Conservation (phyloP, 768 basidiomycete genomes). For the Calvatia gigantea region DNA sequence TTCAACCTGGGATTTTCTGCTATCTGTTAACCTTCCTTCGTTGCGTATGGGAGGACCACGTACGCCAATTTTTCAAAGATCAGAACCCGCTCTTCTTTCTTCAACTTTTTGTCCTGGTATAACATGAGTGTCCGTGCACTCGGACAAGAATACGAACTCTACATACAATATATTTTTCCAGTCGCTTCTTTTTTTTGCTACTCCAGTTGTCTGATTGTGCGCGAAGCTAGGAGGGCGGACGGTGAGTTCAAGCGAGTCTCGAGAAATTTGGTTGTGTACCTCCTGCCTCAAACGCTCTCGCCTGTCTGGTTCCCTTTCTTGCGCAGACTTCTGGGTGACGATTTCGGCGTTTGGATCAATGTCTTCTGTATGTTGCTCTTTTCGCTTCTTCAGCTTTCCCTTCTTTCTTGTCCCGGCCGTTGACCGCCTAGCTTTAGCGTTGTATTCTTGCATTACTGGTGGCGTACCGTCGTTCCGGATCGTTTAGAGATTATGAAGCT, state of each 20-base stretch:
- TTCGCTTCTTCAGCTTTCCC: conserved; percentile 39
- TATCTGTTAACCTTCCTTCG: neutral
- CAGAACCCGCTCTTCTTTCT: conserved; percentile 77
- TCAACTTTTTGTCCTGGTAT: conserved; percentile 82
- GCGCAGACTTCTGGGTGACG: conserved; percentile 52
- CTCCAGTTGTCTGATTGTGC: conserved; percentile 69
- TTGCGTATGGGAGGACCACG: conserved; percentile 22
- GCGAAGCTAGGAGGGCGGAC: conserved; percentile 31
- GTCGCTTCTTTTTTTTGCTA: conserved; percentile 80
- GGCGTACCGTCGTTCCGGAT: conserved; percentile 3
- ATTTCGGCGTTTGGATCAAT: conserved; percentile 60
- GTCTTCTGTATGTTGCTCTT: conserved; percentile 17
- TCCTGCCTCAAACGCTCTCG: conserved; percentile 60
- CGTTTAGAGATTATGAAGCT: neutral
- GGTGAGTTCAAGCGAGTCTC: neutral
- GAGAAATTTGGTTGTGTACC: conserved; percentile 30
- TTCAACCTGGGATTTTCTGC: conserved; percentile 9
- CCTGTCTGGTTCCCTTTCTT: conserved; percentile 57
- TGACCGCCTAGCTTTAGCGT: conserved; percentile 68
- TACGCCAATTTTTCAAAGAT: conserved; percentile 84
- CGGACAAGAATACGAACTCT: conserved; percentile 22
- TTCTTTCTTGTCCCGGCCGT: conserved; percentile 61
- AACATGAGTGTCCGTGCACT: conserved; percentile 1
- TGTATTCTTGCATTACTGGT: conserved; percentile 38
- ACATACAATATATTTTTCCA: conserved; percentile 94